These are phyloP conservation scores for Otatea glauca DNA, from an alignment of 176 grass and related monocot genomes.

Conservation along the genomic window DNA sequence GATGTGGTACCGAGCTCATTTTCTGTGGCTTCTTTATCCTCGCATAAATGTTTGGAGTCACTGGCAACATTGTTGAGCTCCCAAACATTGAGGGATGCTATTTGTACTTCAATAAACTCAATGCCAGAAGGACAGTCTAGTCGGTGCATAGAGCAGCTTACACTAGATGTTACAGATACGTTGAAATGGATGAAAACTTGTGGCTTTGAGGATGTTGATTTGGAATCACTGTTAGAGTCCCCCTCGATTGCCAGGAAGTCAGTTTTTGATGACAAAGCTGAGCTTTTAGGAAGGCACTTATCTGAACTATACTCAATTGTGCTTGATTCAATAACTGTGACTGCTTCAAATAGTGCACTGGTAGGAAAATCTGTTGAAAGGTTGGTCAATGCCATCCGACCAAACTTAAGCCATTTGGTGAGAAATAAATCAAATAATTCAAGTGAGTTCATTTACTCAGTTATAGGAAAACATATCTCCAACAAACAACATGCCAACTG, in stretches of 20 bases:
- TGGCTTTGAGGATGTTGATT: constrained; percentile 40
- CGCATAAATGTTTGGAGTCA: constrained; percentile 65
- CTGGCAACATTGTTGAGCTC: constrained; percentile 63
- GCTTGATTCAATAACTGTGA: constrained; percentile 73
- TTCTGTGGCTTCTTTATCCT: constrained; percentile 65
- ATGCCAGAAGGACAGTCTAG: constrained; percentile 90
- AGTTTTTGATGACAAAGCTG: constrained; percentile 53
- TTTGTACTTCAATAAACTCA: constrained; percentile 71
- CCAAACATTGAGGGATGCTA: constrained; percentile 56
- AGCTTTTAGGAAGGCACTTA: constrained; percentile 81
- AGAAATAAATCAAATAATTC: constrained; percentile 56
- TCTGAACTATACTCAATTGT: constrained; percentile 73
- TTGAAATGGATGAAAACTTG: constrained; percentile 70
- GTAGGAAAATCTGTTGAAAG: constrained; percentile 82
- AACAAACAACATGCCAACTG: constrained; percentile 52
- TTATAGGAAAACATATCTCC: constrained; percentile 43
- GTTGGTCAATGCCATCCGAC: constrained; percentile 64
- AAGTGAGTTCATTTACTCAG: constrained; percentile 53
- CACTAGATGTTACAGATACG: constrained; percentile 64
- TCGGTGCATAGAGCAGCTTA: constrained; percentile 78
- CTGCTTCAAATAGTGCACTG: constrained; percentile 73
- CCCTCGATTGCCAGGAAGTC: constrained; percentile 36
- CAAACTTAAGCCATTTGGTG: constrained; percentile 69
- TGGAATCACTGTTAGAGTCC: constrained; percentile 28
- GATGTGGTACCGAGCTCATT: constrained; percentile 46